phyloP scores from a whole-genome alignment of 352 stramenopile genomes.

The Phytopythium cucurbitacearum region DNA sequence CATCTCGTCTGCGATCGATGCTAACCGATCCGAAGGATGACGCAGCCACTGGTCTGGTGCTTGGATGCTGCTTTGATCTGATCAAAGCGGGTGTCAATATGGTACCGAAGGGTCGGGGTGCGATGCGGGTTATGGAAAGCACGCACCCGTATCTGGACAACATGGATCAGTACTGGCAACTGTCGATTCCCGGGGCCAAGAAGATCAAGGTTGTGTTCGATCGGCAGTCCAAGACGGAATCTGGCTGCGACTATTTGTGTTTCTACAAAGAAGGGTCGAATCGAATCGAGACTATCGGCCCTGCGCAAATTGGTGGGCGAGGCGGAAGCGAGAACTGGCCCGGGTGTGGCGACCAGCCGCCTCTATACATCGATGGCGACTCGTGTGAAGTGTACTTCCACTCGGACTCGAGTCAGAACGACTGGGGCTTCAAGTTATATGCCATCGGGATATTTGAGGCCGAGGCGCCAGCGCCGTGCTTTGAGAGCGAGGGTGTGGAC shows the following conservation, averaged over 20 bases:
- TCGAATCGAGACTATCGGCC: conserved; percentile 38
- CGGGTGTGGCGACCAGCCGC: conserved; percentile 51
- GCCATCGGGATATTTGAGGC: conserved; percentile 62
- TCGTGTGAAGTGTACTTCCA: conserved; percentile 81
- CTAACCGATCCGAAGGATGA: conserved; percentile 18
- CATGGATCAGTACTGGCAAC: conserved; percentile 57
- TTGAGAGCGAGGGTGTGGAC: neutral
- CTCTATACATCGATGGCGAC: conserved; percentile 68
- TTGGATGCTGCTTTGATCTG: conserved; percentile 29
- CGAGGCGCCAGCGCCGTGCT: conserved; percentile 5
- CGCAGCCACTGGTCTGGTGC: conserved; percentile 12
- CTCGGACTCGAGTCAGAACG: conserved; percentile 73
- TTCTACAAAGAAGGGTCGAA: conserved; percentile 66
- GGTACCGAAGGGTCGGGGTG: conserved; percentile 38
- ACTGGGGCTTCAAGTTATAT: conserved; percentile 89
- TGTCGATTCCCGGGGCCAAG: conserved; percentile 61
- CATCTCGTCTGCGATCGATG: conserved; percentile 15
- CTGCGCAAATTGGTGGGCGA: conserved; percentile 58
- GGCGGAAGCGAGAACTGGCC: conserved; percentile 76
- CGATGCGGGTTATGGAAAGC: conserved; percentile 58
- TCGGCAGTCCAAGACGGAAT: conserved; percentile 61
- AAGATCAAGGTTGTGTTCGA: conserved; percentile 74
- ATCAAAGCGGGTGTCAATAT: conserved; percentile 15
- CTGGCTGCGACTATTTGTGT: conserved; percentile 53
- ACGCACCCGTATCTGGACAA: conserved; percentile 71